phyloP scores from a whole-genome alignment of 176 grass and related monocot genomes.

The Elymus sibiricus region DNA sequence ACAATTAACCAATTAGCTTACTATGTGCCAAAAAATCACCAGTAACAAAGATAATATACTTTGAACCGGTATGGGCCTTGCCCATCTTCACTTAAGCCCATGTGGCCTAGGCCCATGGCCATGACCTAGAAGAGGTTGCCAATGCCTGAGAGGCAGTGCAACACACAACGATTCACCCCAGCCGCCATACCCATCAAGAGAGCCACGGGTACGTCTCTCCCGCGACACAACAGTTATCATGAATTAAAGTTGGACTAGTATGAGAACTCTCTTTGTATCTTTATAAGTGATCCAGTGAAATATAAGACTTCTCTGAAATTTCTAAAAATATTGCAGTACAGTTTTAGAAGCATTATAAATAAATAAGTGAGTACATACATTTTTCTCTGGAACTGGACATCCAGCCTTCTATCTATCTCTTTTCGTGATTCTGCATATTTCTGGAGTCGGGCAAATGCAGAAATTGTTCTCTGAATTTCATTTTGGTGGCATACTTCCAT shows the following conservation, averaged over 20 bases:
- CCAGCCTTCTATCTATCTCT: conserved; percentile 75
- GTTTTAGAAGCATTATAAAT: conserved; percentile 1
- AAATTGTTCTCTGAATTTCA: conserved; percentile 69
- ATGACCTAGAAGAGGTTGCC: too few relatives aligned
- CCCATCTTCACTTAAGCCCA: too few relatives aligned
- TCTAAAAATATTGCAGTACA: background rate
- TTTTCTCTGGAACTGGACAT: conserved; percentile 80
- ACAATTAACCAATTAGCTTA: background rate
- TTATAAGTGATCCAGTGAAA: background rate
- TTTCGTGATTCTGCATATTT: conserved; percentile 72
- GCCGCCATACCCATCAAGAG: too few relatives aligned
- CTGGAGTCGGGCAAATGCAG: conserved; percentile 47
- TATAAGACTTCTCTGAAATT: background rate
- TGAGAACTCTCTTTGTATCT: background rate
- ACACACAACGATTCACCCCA: too few relatives aligned
- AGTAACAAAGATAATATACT: background rate
- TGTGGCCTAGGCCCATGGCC: too few relatives aligned
- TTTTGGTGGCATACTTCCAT: conserved; percentile 54
- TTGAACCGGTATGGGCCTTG: too few relatives aligned
- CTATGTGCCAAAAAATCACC: background rate
- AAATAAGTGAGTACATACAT: conserved; percentile 51
- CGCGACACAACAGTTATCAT: too few relatives aligned
- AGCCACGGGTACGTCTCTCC: too few relatives aligned
- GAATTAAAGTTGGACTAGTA: conserved; percentile 1
- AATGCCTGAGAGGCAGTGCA: too few relatives aligned